These are phyloP conservation scores for Spathaspora sp. DNA, from an alignment of 805 yeast genomes.

Conservation along the genomic window DNA sequence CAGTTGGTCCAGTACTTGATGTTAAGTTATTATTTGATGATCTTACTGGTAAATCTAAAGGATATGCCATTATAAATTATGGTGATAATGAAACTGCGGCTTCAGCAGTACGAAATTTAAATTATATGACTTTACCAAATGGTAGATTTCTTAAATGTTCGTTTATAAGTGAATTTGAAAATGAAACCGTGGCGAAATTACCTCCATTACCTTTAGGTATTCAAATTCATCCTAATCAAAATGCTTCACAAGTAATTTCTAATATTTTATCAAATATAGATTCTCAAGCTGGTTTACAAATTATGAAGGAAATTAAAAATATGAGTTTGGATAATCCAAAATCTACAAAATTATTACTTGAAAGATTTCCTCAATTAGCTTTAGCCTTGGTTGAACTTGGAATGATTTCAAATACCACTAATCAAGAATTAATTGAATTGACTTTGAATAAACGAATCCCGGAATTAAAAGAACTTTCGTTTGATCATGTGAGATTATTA, in stretches of 20 bases:
- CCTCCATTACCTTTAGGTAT: conserved; percentile 41
- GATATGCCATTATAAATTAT: conserved; percentile 85
- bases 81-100: conserved; percentile 82
- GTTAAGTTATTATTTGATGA: conserved; percentile 80
- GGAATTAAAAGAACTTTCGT: conserved; percentile 23
- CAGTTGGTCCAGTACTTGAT: conserved; percentile 84
- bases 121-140: conserved; percentile 51
- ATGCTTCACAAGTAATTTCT: conserved; percentile 42
- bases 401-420: conserved; percentile 28
- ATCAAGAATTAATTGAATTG: conserved; percentile 33
- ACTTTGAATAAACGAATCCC: conserved; percentile 31
- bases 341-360: conserved; percentile 57
- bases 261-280: conserved; percentile 45
- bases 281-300: conserved; percentile 40
- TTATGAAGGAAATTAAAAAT: conserved; percentile 55
- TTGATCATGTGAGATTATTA: conserved; percentile 32
- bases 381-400: conserved; percentile 79
- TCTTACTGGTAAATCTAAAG: conserved; percentile 86
- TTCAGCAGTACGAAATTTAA: conserved; percentile 85
- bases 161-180: conserved; percentile 13
- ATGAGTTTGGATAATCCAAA: conserved; percentile 57
- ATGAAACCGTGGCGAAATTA: conserved; percentile 19
- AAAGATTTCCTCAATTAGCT: conserved; percentile 74
- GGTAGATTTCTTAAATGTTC: conserved; percentile 73
- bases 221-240: conserved; percentile 38